Base-by-base conservation (phyloP, 345 rosid genomes). In the Lagerstroemia speciosa region DNA sequence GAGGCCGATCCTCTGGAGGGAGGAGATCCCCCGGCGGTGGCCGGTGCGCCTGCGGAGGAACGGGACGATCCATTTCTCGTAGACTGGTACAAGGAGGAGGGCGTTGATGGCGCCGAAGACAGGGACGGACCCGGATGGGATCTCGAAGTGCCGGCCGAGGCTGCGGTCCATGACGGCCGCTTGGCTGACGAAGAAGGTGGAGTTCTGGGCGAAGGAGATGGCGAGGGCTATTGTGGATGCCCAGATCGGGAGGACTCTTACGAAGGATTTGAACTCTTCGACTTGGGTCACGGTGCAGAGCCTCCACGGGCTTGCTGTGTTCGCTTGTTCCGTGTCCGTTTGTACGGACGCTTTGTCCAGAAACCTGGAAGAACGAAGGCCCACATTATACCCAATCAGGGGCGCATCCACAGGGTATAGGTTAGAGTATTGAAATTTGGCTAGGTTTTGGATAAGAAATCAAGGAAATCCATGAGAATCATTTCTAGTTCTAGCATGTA, bases 251-350 rank as follows among this genome's bases (percentile, higher is more conserved):
- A 85, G 84, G 70, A 83, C 57, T 64, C 89, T 69, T 3, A 79
- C 4, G 67, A 85, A 71, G 36, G 80, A 81, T 65, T 85, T 85
- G 66, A 83, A 74, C 77, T 87, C 89, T 73, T 87, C 92, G 1
- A 87, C 85, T 78, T 83, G 89, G 41, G 92, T 85, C 22, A 83
- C 69, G 6, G 89, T 85, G 82, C 86, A 83, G 8, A 85, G 81
- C 34, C 40, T 77, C 92, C 89, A 83, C 2, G 83, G 77, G 74
- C 66, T 79, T 36, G 11, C 10, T 16, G 67, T 46, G 55, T 30
- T 58, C 33, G 33, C 43, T 5, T 58, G 32, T 65, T 78, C 86
- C 24, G 76, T 66, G 45, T 83, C 84, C 1, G 71, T 72, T 36
- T 80, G n/a, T 14, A 80, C 75, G 11, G 89, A 87, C 46, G 92